Conservation (phyloP, 2,329 filamentous ascomycete genomes). For the Claviceps purpurea region DNA sequence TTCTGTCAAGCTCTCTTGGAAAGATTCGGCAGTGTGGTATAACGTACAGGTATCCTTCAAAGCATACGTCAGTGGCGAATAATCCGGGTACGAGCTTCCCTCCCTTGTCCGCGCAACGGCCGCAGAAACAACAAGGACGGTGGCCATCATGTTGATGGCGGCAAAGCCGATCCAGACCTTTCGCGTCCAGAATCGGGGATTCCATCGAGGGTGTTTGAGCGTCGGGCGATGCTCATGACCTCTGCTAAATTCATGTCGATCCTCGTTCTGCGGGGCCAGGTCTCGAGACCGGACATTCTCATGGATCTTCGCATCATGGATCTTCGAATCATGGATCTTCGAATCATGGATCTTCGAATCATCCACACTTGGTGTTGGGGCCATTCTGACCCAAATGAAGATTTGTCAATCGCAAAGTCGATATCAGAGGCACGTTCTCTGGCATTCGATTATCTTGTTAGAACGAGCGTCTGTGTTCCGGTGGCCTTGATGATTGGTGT, state of each 20-base stretch:
- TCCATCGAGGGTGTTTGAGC: conserved; percentile 25
- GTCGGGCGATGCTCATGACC: conserved; percentile 11
- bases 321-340: no score
- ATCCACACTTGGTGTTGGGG: no score
- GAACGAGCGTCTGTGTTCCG: no score
- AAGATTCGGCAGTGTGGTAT: background rate
- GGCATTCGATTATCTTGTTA: no score
- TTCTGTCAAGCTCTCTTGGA: background rate
- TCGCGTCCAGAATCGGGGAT: conserved; percentile 40
- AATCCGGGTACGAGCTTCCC: conserved; percentile 32
- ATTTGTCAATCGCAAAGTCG: no score
- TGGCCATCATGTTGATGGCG: conserved; percentile 27
- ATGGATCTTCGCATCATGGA: background rate
- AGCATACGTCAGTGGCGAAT: conserved; percentile 31
- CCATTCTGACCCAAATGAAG: no score
- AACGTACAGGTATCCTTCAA: conserved; percentile 35
- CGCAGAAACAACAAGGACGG: conserved; percentile 34
- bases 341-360: background rate
- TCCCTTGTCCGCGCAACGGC: conserved; percentile 25
- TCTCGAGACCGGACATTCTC: conserved; percentile 12
- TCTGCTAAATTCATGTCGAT: conserved; percentile 11
- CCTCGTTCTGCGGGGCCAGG: conserved; percentile 15
- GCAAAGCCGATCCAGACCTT: conserved; percentile 32
- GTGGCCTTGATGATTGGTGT: no score
- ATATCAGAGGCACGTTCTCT: no score